These are phyloP conservation scores for Fonsecaea nubica DNA, from an alignment of 2,329 filamentous ascomycete species.

Conservation along the genomic window DNA sequence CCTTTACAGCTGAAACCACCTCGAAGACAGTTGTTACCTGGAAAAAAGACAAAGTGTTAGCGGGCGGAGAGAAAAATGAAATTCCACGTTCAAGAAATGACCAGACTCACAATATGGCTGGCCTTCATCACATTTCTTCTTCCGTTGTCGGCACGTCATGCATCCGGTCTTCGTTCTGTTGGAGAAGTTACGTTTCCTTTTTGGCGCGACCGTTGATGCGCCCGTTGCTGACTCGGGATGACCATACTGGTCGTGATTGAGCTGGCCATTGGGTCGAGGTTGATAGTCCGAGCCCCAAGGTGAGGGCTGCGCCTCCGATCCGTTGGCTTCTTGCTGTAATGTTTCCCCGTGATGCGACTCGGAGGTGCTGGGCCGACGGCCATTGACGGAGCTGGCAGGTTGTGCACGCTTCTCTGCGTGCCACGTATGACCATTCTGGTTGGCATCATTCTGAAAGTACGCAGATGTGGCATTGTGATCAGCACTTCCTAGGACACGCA, in stretches of 20 bases:
- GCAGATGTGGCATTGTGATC: constrained; percentile 23
- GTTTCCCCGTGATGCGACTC: constrained; percentile 61
- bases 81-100: background rate
- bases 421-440: constrained; percentile 31
- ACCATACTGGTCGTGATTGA: constrained; percentile 43
- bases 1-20: constrained; percentile 91
- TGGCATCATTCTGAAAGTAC: constrained; percentile 27
- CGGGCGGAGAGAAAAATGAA: background rate
- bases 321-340: constrained; percentile 58
- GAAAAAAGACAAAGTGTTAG: constrained; percentile 3
- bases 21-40: constrained; percentile 86
- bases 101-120: constrained; percentile 82
- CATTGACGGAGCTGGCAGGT: constrained; percentile 20
- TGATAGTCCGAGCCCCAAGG: constrained; percentile 42
- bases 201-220: constrained; percentile 47
- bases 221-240: constrained; percentile 38
- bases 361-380: constrained; percentile 52
- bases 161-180: constrained; percentile 96
- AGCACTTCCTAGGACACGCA: constrained; percentile 33
- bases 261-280: constrained; percentile 47
- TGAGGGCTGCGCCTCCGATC: constrained; percentile 47
- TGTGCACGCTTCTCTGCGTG: constrained; percentile 15
- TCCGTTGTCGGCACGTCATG: constrained; percentile 85
- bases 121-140: constrained; percentile 97
- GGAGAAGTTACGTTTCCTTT: constrained; percentile 71